A percentile compares a stretch with the other conserved stretches of the same genome.
Conservation (phyloP, 2,329 filamentous ascomycete genomes). For the Colletotrichum sp. region DNA sequence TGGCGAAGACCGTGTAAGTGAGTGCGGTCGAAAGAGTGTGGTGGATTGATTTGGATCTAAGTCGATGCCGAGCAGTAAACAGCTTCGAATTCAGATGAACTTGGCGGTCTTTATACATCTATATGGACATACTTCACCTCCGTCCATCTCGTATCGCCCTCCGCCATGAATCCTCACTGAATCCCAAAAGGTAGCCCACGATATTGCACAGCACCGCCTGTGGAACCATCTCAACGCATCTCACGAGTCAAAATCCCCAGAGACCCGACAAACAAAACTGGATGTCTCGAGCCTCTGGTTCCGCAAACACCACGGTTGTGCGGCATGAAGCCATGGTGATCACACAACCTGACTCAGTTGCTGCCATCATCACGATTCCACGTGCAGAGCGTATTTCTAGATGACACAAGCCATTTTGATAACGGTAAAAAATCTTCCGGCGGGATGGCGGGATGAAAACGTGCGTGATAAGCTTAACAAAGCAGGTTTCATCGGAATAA, state of each 20-base stretch:
- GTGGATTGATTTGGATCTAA: background rate
- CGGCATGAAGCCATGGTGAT: background rate
- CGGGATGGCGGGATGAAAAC: background rate
- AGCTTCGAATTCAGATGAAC: rapidly evolving
- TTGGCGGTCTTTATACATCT: background rate
- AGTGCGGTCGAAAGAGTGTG: background rate
- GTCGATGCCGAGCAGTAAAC: background rate
- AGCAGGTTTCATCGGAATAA: background rate
- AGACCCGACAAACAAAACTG: background rate
- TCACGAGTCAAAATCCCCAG: background rate
- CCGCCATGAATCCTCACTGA: background rate
- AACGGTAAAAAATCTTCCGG: background rate
- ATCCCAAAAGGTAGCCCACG: background rate
- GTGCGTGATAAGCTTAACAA: background rate
- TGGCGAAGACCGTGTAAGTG: too few species aligned
- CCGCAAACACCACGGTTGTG: background rate
- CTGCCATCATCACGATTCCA: background rate
- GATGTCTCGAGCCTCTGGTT: background rate
- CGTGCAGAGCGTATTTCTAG: background rate
- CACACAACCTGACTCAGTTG: background rate
- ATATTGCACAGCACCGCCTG: background rate
- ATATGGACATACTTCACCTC: background rate
- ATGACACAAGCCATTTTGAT: background rate
- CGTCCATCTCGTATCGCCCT: background rate
- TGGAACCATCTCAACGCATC: background rate